Evolutionary conservation across 306 rosid species (phyloP), one percentile per base, ranked within the genome.

Genomic region (Styphnolobium japonicum): DNA sequence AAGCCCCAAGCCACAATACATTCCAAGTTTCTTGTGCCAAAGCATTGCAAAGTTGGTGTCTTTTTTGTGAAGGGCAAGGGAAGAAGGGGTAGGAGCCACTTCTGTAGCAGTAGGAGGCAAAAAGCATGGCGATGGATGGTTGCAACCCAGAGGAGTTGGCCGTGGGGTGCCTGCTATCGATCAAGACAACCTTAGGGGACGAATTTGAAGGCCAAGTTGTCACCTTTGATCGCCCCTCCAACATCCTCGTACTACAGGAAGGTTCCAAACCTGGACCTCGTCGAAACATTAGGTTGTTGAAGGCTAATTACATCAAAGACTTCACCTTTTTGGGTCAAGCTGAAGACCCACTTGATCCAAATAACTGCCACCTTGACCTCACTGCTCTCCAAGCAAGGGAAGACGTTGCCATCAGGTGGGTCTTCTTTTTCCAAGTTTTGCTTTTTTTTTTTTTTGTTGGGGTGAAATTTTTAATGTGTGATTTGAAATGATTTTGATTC

Each of bases 181-280:
- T 95, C 85, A 93, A 89, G 77, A 95, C 99, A 62, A 89, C 94
- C 11, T 73, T 93, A 55, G 92, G 98, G 25, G 99, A 93, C 62
- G 94, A 93, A 70, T 93, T 95, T 37, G 87, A 91, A 71, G 98
- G 88, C 40, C 98, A 95, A 49, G 91, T 95, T 81, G 83, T 95
- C 68, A 80, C 98, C 86, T 95, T 86, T 68, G 98, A 95, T 78
- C 96, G 96, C 67, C 70, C 71, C 75, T 89, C 98, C 64, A 95
- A 90, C 90, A 87, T 90, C 78, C 96, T 95, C 76, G 89, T 90
- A 61, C 94, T 95, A 82, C 99, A 93, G 62, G 97, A 95, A 76
- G 88, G 91, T 73, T 83, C 80, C 46, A 88, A 87, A 66, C 82
- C 83, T 0, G 94, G 88, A 2, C 84, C 96, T 66, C 87, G 86